Conservation (phyloP, 495 filamentous ascomycete species). For the Extremus antarcticus region DNA sequence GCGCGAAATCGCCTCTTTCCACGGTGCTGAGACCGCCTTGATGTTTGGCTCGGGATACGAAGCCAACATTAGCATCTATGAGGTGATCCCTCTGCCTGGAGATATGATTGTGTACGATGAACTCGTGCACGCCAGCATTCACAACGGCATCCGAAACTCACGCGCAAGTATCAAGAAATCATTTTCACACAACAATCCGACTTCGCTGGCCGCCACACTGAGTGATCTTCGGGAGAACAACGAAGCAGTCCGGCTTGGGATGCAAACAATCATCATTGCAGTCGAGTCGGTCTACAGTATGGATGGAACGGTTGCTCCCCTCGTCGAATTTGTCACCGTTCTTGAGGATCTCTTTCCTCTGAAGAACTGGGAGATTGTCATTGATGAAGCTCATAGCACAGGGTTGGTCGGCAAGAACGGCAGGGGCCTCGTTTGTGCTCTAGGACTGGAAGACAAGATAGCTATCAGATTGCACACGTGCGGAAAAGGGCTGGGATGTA, state of each 20-base stretch:
- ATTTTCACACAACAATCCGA: no score
- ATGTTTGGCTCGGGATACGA: slow-evolving; percentile 72
- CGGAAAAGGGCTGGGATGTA: slow-evolving; percentile 67
- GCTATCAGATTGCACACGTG: slow-evolving; percentile 66
- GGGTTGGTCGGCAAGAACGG: slow-evolving; percentile 55
- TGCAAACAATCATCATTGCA: slow-evolving; percentile 50
- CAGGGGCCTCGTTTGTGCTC: slow-evolving; percentile 53
- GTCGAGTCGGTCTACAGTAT: slow-evolving; percentile 75
- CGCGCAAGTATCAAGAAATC: slow-evolving; percentile 44
- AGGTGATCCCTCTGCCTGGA: slow-evolving; percentile 53
- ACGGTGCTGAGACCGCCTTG: slow-evolving; percentile 51
- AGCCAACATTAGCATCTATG: slow-evolving; percentile 60
- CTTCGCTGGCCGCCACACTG: no score
- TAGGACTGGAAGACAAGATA: slow-evolving; percentile 54
- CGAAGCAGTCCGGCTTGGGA: slow-evolving; percentile 30
- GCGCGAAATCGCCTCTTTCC: slow-evolving; percentile 51
- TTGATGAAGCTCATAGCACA: slow-evolving; percentile 72
- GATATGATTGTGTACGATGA: slow-evolving; percentile 67
- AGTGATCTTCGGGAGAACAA: no score
- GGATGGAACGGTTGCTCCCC: slow-evolving; percentile 65
- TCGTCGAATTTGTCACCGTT: slow-evolving; percentile 45
- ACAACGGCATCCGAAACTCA: slow-evolving; percentile 65
- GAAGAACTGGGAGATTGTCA: slow-evolving; percentile 55
- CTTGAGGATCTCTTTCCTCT: slow-evolving; percentile 46
- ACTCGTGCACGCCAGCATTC: slow-evolving; percentile 64